A percentile compares a stretch with the other conserved stretches of the same genome.
Conservation (phyloP, 1,284 basidiomycete species). For the Peniophora sp. region DNA sequence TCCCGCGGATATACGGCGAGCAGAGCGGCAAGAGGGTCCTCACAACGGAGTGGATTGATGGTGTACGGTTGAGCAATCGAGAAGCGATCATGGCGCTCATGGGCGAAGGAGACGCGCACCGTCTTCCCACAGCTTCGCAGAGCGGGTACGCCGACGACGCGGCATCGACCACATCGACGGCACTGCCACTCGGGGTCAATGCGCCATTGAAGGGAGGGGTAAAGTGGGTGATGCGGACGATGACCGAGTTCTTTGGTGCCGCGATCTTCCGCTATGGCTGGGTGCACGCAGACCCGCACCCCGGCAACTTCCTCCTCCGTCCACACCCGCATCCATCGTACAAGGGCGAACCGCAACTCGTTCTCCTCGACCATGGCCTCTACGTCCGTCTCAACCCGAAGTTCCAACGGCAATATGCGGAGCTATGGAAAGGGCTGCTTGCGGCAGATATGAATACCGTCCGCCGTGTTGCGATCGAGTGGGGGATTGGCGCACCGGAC, state of each 20-base stretch:
- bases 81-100: constrained; percentile 45
- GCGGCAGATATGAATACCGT: constrained; percentile 60
- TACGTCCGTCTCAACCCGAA: constrained; percentile 63
- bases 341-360: constrained; percentile 63
- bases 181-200: constrained; percentile 13
- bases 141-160: constrained; percentile 9
- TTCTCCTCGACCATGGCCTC: constrained; percentile 84
- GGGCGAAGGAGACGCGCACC: constrained; percentile 33
- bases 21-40: constrained; percentile 73
- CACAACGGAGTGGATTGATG: constrained; percentile 85
- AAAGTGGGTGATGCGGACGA: constrained; percentile 65
- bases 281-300: constrained; percentile 73
- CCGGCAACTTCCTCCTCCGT: constrained; percentile 79
- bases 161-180: background rate
- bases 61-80: constrained; percentile 69
- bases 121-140: constrained; percentile 8
- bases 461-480: constrained; percentile 53
- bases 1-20: constrained; percentile 71
- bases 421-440: constrained; percentile 74
- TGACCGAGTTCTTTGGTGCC: constrained; percentile 76
- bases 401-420: constrained; percentile 69
- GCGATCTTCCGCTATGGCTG: constrained; percentile 89
- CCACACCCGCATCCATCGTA: constrained; percentile 46
- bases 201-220: constrained; percentile 50
- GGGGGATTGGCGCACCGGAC: constrained; percentile 79